Conservation (phyloP, 78 protist species). For the Dictyostelium brefeldianum region DNA sequence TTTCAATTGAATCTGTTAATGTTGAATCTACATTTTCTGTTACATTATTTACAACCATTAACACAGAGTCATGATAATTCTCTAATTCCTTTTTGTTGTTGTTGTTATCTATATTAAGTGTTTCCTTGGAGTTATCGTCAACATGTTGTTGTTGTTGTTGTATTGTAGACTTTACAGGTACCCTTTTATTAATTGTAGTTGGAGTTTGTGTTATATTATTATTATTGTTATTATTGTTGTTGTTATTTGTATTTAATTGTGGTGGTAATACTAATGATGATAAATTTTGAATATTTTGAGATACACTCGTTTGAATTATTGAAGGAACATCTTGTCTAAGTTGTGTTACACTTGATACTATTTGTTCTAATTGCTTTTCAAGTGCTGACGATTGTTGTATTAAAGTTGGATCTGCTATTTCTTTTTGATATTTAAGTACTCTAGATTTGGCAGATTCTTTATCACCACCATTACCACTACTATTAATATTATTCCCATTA, state of each 20-base stretch:
- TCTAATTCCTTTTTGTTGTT: neutral
- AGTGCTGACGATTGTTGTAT: constrained; percentile 4
- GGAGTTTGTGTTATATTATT: neutral
- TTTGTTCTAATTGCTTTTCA: neutral
- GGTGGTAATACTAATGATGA: neutral
- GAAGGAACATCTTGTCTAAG: constrained; percentile 13
- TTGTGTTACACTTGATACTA: neutral
- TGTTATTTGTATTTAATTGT: neutral
- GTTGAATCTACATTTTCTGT: neutral
- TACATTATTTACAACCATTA: neutral
- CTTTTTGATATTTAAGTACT: neutral
- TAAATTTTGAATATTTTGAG: constrained; percentile 2
- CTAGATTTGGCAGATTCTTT: neutral
- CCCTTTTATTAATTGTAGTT: neutral
- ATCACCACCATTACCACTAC: neutral
- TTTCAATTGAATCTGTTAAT: neutral
- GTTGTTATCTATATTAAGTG: neutral
- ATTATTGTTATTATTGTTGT: neutral
- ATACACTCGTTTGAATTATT: neutral
- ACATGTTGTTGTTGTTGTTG: neutral
- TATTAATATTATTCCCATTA: no score
- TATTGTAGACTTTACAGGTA: neutral
- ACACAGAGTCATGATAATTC: neutral
- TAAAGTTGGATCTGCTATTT: neutral
- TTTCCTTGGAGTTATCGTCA: constrained; percentile 2